Evolutionary conservation across 2,329 filamentous ascomycete species (phyloP).

Genomic region (Cladosporium phlei): DNA sequence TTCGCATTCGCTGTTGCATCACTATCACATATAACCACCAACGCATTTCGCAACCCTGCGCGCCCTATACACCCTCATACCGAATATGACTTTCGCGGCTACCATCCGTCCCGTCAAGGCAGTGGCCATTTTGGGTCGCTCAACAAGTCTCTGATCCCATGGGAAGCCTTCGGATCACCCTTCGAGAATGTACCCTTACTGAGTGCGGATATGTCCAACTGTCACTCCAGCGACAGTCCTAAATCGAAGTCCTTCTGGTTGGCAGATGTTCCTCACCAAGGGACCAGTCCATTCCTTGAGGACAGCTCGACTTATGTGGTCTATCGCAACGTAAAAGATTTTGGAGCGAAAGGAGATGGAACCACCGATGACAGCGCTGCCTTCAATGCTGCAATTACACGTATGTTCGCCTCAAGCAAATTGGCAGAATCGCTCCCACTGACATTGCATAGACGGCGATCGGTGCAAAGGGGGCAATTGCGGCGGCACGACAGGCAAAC

Average conservation of each 20-base stretch:
- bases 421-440: background rate
- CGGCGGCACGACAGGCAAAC: constrained; percentile 51
- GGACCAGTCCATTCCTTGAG: constrained; percentile 58
- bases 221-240: background rate
- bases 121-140: constrained; percentile 1
- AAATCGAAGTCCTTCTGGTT: constrained; percentile 60
- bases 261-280: constrained; percentile 62
- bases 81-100: constrained; percentile 2
- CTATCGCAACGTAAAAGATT: constrained; percentile 45
- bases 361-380: constrained; percentile 80
- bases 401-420: background rate
- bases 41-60: constrained; percentile 5
- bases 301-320: constrained; percentile 54
- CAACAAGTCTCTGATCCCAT: constrained; percentile 2
- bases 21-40: constrained; percentile 2
- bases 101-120: constrained; percentile 2
- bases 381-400: constrained; percentile 74
- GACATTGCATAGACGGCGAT: constrained; percentile 35
- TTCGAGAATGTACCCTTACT: background rate
- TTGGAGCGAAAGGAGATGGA: constrained; percentile 51
- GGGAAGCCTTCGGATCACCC: background rate
- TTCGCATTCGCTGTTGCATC: background rate
- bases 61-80: background rate
- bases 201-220: background rate
- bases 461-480: constrained; percentile 50